Percentiles rank a stretch among this genome's conserved stretches.
phyloP scores from a whole-genome alignment of 306 rosid species.

The Aeschynomene evenia region DNA sequence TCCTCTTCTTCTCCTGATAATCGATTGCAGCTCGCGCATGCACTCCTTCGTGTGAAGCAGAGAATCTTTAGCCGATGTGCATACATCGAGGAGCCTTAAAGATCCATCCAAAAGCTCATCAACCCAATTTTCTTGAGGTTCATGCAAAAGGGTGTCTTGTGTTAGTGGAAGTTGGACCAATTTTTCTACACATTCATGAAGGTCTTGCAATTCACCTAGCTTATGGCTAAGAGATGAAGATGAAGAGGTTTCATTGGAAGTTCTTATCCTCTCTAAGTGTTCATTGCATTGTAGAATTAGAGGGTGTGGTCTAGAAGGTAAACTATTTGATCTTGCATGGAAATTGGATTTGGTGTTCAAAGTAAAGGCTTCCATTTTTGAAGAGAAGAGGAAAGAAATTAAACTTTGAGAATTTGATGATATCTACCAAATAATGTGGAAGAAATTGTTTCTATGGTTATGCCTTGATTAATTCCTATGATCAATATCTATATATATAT shows the following conservation, averaged over 20 bases:
- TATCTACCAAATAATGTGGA: neutral
- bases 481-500: slow-evolving; percentile 11
- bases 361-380: slow-evolving; percentile 28
- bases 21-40: slow-evolving; percentile 16
- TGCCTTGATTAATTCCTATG: neutral
- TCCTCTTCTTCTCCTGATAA: slow-evolving; percentile 26
- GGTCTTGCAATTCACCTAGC: slow-evolving; percentile 10
- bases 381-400: neutral
- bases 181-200: slow-evolving; percentile 29
- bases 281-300: slow-evolving; percentile 32
- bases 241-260: slow-evolving; percentile 31
- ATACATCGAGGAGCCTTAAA: slow-evolving; percentile 31
- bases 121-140: slow-evolving; percentile 20
- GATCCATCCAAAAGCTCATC: slow-evolving; percentile 40
- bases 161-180: slow-evolving; percentile 31
- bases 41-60: slow-evolving; percentile 36
- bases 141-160: slow-evolving; percentile 24
- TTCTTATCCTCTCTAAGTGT: slow-evolving; percentile 13
- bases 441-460: neutral
- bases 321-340: slow-evolving; percentile 41
- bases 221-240: slow-evolving; percentile 24
- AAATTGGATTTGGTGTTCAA: slow-evolving; percentile 14
- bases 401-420: neutral
- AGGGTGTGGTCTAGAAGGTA: slow-evolving; percentile 43
- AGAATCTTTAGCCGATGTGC: slow-evolving; percentile 29